These are phyloP conservation scores for Quercus tomentella DNA, from an alignment of 331 rosid genomes.

Conservation along the genomic window DNA sequence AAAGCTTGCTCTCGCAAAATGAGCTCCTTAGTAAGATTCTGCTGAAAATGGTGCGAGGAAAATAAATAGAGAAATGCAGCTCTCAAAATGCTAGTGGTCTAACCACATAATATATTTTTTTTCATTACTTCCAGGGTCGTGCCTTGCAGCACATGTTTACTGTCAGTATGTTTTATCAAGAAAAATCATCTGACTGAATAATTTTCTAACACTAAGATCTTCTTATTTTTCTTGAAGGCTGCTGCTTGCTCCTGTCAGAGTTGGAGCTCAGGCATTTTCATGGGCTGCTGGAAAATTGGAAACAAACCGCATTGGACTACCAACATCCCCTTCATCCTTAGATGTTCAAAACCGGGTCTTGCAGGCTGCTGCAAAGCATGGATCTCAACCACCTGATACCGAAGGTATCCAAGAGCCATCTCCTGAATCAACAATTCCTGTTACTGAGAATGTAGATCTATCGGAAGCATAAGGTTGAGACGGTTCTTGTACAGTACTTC, in stretches of 20 bases:
- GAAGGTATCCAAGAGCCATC: constrained; percentile 53
- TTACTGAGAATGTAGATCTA: constrained; percentile 49
- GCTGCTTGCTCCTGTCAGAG: constrained; percentile 61
- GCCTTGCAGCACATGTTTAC: too few species aligned
- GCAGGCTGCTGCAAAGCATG: constrained; percentile 97
- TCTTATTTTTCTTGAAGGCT: constrained; percentile 40
- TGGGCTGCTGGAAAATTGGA: constrained; percentile 92
- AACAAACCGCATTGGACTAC: constrained; percentile 70
- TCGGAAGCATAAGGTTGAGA: constrained; percentile 38
- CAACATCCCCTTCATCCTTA: constrained; percentile 87
- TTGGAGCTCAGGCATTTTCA: constrained; percentile 69
- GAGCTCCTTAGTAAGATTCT: background rate
- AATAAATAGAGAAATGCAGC: background rate
- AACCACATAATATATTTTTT: too few species aligned
- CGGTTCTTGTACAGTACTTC: background rate
- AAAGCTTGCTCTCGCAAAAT: background rate
- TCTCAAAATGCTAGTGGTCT: background rate
- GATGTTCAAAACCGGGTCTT: constrained; percentile 88
- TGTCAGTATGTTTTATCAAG: background rate
- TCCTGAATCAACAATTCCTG: constrained; percentile 41
- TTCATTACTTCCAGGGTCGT: too few species aligned
- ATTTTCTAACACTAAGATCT: background rate
- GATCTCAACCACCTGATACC: constrained; percentile 78
- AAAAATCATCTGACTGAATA: background rate
- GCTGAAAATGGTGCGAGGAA: background rate